A percentile compares a stretch with the other conserved stretches of the same genome.
Evolutionary conservation across 352 stramenopile genomes (phyloP).

Genomic region (Blastocystis sp.): DNA sequence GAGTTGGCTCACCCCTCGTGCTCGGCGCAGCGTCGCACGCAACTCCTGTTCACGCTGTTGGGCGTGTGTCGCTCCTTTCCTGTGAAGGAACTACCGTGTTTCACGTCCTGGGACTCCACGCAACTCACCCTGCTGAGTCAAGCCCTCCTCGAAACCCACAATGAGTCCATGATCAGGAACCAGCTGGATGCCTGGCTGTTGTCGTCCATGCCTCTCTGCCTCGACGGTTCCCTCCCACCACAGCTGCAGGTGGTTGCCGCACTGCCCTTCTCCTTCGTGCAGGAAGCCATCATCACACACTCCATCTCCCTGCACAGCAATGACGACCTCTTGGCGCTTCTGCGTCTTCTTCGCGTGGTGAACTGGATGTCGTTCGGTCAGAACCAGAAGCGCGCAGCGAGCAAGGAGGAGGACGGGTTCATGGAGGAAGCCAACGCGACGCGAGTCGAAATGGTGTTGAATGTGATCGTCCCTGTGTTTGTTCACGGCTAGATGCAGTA

Average conservation of each 20-base stretch:
- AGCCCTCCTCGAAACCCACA: neutral
- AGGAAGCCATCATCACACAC: neutral
- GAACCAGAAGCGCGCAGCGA: neutral
- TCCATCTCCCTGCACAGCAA: neutral
- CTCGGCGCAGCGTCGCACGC: too few relatives aligned
- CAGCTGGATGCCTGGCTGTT: neutral
- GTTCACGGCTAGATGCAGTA: neutral
- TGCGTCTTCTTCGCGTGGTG: conserved; percentile 51
- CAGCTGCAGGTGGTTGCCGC: neutral
- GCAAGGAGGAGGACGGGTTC: neutral
- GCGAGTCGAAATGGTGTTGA: neutral
- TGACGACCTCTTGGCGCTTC: neutral
- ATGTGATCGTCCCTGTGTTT: neutral
- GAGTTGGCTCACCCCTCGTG: neutral
- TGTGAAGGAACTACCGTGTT: too few relatives aligned
- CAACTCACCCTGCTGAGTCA: neutral
- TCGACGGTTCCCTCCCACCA: neutral
- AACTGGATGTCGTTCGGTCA: neutral
- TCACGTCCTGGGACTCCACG: neutral
- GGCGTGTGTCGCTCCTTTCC: neutral
- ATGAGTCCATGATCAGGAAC: neutral
- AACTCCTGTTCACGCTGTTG: neutral
- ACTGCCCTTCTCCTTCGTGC: conserved; percentile 43
- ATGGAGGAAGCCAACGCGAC: neutral
- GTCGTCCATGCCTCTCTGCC: neutral